These are phyloP conservation scores for Pholiota molesta DNA, from an alignment of 768 basidiomycete genomes.

Conservation along the genomic window DNA sequence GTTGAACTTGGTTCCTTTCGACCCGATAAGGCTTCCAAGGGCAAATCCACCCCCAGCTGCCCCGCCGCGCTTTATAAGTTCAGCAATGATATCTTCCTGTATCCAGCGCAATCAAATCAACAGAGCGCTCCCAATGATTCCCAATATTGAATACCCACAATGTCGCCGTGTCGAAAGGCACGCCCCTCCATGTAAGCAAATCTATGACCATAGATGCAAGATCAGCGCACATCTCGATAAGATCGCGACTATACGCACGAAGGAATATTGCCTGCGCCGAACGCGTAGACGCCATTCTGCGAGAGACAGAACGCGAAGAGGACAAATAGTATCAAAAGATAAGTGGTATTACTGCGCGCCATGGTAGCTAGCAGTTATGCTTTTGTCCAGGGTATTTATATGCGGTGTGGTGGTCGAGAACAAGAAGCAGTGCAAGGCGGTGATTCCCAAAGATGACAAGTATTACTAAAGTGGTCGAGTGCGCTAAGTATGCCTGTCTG, in stretches of 20 bases:
- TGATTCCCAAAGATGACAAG: background rate
- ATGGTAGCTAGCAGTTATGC: slow-evolving; percentile 29
- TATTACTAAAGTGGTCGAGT: background rate
- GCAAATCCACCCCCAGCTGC: slow-evolving; percentile 57
- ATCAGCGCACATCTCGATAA: slow-evolving; percentile 17
- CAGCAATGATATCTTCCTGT: slow-evolving; percentile 72
- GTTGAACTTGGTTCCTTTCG: slow-evolving; percentile 70
- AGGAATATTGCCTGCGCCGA: slow-evolving; percentile 89
- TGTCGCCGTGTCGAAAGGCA: slow-evolving; percentile 90
- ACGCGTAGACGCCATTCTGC: slow-evolving; percentile 64
- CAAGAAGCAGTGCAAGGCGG: slow-evolving; percentile 10
- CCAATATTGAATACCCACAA: slow-evolving; percentile 38
- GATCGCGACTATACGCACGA: slow-evolving; percentile 42
- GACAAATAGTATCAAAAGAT: slow-evolving; percentile 49
- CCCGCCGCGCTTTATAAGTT: slow-evolving; percentile 54
- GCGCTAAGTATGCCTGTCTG: no score
- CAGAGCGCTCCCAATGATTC: slow-evolving; percentile 10
- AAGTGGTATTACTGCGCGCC: slow-evolving; percentile 35
- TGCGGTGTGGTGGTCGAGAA: slow-evolving; percentile 10
- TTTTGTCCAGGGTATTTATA: slow-evolving; percentile 1
- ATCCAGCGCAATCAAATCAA: background rate
- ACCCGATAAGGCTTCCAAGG: slow-evolving; percentile 54
- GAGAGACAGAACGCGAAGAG: slow-evolving; percentile 60
- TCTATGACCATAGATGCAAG: slow-evolving; percentile 35
- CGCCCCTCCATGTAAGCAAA: slow-evolving; percentile 87